A percentile compares a stretch with the other conserved stretches of the same genome.
Evolutionary conservation across 495 filamentous ascomycete genomes (phyloP).

Genomic region (Apodospora peruviana): DNA sequence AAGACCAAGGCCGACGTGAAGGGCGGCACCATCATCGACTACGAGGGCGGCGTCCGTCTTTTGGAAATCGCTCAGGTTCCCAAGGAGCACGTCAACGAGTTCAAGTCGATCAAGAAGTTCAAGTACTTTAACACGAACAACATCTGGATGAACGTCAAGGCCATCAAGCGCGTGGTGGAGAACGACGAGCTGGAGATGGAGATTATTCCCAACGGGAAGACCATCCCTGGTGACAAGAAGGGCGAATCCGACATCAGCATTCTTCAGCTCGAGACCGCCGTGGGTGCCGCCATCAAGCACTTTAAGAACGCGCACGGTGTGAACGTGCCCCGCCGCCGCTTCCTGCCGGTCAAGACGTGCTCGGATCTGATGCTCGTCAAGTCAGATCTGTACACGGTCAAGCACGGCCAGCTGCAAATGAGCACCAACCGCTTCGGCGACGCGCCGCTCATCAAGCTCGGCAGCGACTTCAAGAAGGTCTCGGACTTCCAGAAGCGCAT

Average conservation of each 20-base stretch:
- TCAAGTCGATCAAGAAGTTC: slow-evolving; percentile 99
- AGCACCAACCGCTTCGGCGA: slow-evolving; percentile 94
- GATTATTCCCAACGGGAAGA: slow-evolving; percentile 99
- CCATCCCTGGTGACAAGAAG: slow-evolving; percentile 98
- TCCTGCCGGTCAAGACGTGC: slow-evolving; percentile 99
- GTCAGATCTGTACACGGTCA: slow-evolving; percentile 98
- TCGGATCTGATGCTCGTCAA: slow-evolving; percentile 99
- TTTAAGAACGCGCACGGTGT: slow-evolving; percentile 98
- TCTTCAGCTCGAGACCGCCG: slow-evolving; percentile 96
- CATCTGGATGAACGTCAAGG: slow-evolving; percentile 98
- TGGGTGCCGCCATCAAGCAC: slow-evolving; percentile 97
- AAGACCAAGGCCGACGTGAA: slow-evolving; percentile 99
- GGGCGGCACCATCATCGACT: slow-evolving; percentile 99
- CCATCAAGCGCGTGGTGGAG: slow-evolving; percentile 98
- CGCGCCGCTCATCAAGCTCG: slow-evolving; percentile 98
- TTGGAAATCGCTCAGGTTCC: slow-evolving; percentile 99
- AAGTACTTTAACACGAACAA: slow-evolving; percentile 99
- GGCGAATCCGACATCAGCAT: slow-evolving; percentile 97
- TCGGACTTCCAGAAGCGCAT: slow-evolving; percentile 99
- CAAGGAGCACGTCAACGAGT: slow-evolving; percentile 99
- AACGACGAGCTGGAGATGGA: slow-evolving; percentile 98
- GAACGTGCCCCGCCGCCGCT: slow-evolving; percentile 94
- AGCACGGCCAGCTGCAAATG: slow-evolving; percentile 97
- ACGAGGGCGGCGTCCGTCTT: slow-evolving; percentile 91
- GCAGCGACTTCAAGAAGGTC: slow-evolving; percentile 99